Evolutionary conservation across 129 eudicot genomes (phyloP).

Genomic region (Dittrichia graveolens): DNA sequence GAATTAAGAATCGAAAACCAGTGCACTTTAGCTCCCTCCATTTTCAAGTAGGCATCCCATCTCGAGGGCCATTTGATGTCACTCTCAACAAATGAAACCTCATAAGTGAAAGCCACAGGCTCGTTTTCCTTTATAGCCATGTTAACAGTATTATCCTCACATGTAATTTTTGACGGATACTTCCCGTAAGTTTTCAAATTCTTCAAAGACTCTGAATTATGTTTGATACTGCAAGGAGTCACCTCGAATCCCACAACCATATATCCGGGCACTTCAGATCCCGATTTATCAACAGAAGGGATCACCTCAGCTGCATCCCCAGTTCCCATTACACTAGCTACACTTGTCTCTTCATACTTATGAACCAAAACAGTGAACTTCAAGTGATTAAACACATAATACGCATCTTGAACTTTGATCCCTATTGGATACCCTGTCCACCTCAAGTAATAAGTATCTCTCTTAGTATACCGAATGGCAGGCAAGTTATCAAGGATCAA

Average conservation of each 20-base stretch:
- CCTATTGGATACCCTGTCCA: constrained; percentile 80
- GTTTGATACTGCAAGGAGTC: constrained; percentile 58
- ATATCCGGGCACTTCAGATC: constrained; percentile 57
- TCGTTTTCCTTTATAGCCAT: constrained; percentile 66
- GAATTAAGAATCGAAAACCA: constrained; percentile 77
- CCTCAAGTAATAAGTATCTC: constrained; percentile 47
- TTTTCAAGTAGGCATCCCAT: constrained; percentile 77
- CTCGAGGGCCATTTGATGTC: constrained; percentile 81
- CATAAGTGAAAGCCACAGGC: constrained; percentile 59
- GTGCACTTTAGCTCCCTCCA: constrained; percentile 82
- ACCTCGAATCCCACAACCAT: constrained; percentile 87
- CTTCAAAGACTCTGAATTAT: constrained; percentile 50
- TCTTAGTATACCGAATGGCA: constrained; percentile 61
- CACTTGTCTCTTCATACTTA: constrained; percentile 51
- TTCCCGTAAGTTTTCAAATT: constrained; percentile 57
- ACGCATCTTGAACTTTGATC: constrained; percentile 39
- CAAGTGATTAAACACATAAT: constrained; percentile 46
- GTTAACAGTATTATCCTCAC: constrained; percentile 59
- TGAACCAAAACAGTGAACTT: constrained; percentile 42
- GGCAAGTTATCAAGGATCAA: constrained; percentile 71
- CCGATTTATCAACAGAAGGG: constrained; percentile 45
- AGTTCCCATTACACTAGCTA: constrained; percentile 73
- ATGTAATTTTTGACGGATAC: constrained; percentile 49
- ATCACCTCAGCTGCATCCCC: constrained; percentile 77
- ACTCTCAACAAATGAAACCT: constrained; percentile 64